phyloP scores from a whole-genome alignment of 1,139 yeast species.

The Groenewaldozyma sp. region DNA sequence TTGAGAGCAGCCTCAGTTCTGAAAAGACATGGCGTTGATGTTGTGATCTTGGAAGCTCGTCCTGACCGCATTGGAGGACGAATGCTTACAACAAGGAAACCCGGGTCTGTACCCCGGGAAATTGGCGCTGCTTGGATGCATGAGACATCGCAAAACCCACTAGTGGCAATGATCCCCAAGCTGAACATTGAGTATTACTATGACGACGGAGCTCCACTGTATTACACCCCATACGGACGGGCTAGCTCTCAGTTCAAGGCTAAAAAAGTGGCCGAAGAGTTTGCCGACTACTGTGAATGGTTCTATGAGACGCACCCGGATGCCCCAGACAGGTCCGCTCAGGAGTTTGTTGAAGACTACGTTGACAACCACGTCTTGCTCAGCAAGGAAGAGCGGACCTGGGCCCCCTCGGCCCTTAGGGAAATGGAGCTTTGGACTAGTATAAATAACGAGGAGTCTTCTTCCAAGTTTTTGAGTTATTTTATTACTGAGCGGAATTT shows the following conservation, averaged over 20 bases:
- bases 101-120: slow-evolving; percentile 23
- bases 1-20: slow-evolving; percentile 59
- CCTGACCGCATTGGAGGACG: slow-evolving; percentile 51
- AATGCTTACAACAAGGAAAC: slow-evolving; percentile 32
- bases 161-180: slow-evolving; percentile 48
- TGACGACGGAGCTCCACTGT: slow-evolving; percentile 36
- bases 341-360: slow-evolving; percentile 43
- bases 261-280: slow-evolving; percentile 45
- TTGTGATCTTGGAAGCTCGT: slow-evolving; percentile 43
- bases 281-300: slow-evolving; percentile 52
- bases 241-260: slow-evolving; percentile 29
- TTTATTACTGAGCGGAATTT: slow-evolving; percentile 71
- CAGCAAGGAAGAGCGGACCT: slow-evolving; percentile 41
- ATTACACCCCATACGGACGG: slow-evolving; percentile 29
- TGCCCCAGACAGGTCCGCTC: slow-evolving; percentile 42
- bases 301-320: slow-evolving; percentile 43
- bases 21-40: slow-evolving; percentile 33
- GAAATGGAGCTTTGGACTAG: slow-evolving; percentile 72
- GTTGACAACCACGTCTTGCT: slow-evolving; percentile 38
- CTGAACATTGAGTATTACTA: slow-evolving; percentile 33
- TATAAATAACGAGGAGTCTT: slow-evolving; percentile 48
- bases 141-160: slow-evolving; percentile 56
- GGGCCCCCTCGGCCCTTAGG: slow-evolving; percentile 45
- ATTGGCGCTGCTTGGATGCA: slow-evolving; percentile 75
- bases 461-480: slow-evolving; percentile 54